These are phyloP conservation scores for Xylaria sp. DNA, from an alignment of 2,329 filamentous ascomycete genomes.

Conservation along the genomic window DNA sequence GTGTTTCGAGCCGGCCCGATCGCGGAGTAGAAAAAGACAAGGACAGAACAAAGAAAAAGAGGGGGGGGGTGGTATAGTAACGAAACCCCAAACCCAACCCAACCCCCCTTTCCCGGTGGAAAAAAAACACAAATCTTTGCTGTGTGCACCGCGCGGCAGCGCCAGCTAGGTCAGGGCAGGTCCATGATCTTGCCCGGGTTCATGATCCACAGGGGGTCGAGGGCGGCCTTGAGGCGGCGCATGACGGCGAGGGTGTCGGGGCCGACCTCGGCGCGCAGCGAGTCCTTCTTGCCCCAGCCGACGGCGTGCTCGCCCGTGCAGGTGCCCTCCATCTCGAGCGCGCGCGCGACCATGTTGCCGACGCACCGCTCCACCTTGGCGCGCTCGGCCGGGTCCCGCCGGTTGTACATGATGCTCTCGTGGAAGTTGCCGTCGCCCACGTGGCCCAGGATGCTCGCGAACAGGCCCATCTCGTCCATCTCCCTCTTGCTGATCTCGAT, in stretches of 20 bases:
- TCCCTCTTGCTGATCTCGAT: conserved; percentile 86
- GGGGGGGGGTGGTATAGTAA: too few relatives aligned
- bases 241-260: conserved; percentile 80
- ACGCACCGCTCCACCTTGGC: conserved; percentile 80
- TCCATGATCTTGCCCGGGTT: conserved; percentile 94
- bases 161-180: conserved; percentile 49
- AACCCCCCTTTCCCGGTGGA: too few relatives aligned
- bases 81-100: too few relatives aligned
- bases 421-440: conserved; percentile 96
- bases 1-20: too few relatives aligned
- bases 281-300: conserved; percentile 84
- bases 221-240: conserved; percentile 77
- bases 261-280: conserved; percentile 77
- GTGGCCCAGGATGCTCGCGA: conserved; percentile 86
- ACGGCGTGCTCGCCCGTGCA: conserved; percentile 89
- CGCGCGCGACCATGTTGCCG: conserved; percentile 87
- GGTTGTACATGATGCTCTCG: conserved; percentile 87
- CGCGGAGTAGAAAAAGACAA: too few relatives aligned
- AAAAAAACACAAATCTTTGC: too few relatives aligned
- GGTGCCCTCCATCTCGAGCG: conserved; percentile 90
- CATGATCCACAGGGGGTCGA: conserved; percentile 87
- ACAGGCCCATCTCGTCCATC: conserved; percentile 81
- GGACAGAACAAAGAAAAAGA: too few relatives aligned
- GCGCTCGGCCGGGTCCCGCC: conserved; percentile 67
- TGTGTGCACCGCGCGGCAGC: too few relatives aligned